These are phyloP conservation scores for Teunomyces funiuensis DNA, from an alignment of 805 yeast genomes.

Conservation along the genomic window DNA sequence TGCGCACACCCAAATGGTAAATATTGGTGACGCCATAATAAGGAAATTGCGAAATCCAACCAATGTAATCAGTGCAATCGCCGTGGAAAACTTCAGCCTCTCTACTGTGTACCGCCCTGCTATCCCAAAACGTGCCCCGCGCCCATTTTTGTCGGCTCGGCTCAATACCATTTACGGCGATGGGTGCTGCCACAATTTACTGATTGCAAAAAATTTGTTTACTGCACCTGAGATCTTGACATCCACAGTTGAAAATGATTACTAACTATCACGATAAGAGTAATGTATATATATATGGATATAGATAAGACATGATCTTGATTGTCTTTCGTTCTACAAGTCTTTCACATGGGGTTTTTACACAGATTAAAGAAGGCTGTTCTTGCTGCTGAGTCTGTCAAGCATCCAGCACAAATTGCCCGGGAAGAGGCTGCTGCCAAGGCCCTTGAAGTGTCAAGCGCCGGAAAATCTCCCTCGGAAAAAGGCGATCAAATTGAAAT, in stretches of 20 bases:
- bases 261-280: background rate
- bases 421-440: background rate
- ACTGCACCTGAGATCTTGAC: background rate
- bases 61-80: no score
- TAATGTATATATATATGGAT: no score
- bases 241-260: conserved; percentile 1
- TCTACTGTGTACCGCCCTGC: no score
- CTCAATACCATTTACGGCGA: no score
- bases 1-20: no score
- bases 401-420: conserved; percentile 2
- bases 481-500: background rate
- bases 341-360: background rate
- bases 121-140: background rate
- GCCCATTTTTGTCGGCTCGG: background rate
- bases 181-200: conserved; percentile 3
- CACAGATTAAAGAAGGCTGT: background rate
- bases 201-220: conserved; percentile 1
- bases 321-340: background rate
- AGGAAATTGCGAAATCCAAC: no score
- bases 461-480: background rate
- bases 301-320: background rate
- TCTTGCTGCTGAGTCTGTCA: background rate
- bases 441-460: background rate
- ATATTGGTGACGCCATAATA: no score
- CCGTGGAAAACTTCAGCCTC: no score